Conservation (phyloP, 2,329 filamentous ascomycete species). For the Pseudopithomyces maydicus region DNA sequence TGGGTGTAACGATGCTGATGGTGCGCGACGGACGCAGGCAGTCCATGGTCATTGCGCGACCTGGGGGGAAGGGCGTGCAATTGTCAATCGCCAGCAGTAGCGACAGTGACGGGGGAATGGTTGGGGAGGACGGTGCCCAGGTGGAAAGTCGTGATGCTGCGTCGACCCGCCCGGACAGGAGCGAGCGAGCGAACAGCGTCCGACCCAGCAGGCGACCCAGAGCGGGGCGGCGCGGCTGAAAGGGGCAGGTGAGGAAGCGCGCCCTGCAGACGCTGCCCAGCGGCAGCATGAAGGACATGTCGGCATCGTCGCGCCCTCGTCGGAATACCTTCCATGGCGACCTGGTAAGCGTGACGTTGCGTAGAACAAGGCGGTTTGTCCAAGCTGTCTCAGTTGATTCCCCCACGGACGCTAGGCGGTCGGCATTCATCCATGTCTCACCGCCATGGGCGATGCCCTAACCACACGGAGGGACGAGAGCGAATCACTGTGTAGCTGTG, state of each 20-base stretch:
- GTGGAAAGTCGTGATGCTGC: too few species aligned
- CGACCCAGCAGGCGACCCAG: background rate
- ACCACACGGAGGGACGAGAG: too few species aligned
- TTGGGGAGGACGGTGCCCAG: background rate
- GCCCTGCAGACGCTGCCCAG: background rate
- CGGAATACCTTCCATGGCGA: too few species aligned
- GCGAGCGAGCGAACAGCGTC: background rate
- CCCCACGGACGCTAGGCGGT: too few species aligned
- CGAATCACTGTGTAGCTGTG: too few species aligned
- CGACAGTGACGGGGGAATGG: background rate
- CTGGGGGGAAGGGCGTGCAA: background rate
- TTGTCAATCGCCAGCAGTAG: background rate
- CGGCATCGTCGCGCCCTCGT: too few species aligned
- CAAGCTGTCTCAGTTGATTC: too few species aligned
- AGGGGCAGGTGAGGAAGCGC: background rate
- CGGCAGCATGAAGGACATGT: too few species aligned
- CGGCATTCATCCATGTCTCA: too few species aligned
- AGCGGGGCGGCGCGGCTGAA: background rate
- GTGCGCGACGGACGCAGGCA: background rate
- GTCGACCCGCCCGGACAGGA: background rate
- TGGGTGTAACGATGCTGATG: background rate
- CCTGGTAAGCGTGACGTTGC: too few species aligned
- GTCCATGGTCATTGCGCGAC: slow-evolving; percentile 3
- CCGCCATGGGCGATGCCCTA: too few species aligned
- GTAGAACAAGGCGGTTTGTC: too few species aligned